phyloP scores from a whole-genome alignment of 2,329 filamentous ascomycete species.

The Xylaria sp. region DNA sequence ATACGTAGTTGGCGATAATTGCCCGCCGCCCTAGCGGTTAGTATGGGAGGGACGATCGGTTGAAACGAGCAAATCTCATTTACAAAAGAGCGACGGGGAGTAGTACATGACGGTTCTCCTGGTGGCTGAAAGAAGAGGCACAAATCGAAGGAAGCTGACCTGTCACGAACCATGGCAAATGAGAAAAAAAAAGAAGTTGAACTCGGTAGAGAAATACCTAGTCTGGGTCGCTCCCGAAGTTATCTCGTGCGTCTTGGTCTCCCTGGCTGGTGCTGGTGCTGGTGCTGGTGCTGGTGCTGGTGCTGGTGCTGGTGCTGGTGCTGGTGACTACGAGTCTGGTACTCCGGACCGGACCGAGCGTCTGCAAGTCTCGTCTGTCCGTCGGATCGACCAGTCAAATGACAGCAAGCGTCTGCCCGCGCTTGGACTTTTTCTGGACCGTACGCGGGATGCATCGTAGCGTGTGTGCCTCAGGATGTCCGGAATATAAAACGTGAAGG shows the following conservation, averaged over 20 bases:
- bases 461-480: not conserved
- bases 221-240: not conserved
- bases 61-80: not conserved
- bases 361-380: constrained; percentile 10
- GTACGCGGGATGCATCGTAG: constrained; percentile 12
- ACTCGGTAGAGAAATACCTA: not conserved
- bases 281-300: not conserved
- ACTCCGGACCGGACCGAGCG: constrained; percentile 14
- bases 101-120: too few relatives aligned
- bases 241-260: not conserved
- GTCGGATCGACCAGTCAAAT: constrained; percentile 11
- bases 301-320: not conserved
- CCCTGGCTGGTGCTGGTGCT: constrained; percentile 2
- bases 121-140: too few relatives aligned
- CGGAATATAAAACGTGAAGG: not conserved
- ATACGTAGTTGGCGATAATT: not conserved
- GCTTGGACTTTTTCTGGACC: constrained; percentile 10
- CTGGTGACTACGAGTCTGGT: not conserved
- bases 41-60: not conserved
- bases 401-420: constrained; percentile 13
- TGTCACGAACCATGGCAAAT: constrained; percentile 5
- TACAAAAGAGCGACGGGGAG: too few relatives aligned
- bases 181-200: not conserved
- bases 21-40: not conserved
- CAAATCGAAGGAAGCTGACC: constrained; percentile 1